Percentiles rank a stretch among this genome's conserved stretches.
Conservation (phyloP, 345 rosid genomes). For the Jatropha curcas region DNA sequence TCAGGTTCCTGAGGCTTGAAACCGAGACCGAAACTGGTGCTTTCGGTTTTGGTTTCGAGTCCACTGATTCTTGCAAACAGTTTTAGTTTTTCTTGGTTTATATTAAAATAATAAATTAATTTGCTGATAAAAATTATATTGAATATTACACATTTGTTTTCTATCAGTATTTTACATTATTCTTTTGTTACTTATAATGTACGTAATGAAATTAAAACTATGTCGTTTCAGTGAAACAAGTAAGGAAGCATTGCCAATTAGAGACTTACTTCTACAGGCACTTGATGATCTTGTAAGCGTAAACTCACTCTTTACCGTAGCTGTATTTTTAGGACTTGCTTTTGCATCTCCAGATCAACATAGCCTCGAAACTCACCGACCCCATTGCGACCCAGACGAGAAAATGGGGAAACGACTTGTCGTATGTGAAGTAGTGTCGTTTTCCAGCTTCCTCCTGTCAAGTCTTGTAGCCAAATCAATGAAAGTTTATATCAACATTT, state of each 20-base stretch:
- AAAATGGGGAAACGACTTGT: not conserved
- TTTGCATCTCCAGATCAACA: not conserved
- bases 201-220: no score
- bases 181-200: no score
- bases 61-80: no score
- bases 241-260: not conserved
- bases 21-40: no score
- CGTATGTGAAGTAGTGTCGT: slow-evolving; percentile 34
- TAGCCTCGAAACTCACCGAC: slow-evolving; percentile 22
- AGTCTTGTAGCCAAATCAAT: slow-evolving; percentile 43
- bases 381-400: slow-evolving; percentile 15
- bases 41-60: no score
- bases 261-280: not conserved
- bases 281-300: not conserved
- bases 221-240: not conserved
- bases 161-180: no score
- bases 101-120: no score
- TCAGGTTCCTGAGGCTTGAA: no score
- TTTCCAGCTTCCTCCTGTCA: slow-evolving; percentile 36
- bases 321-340: slow-evolving; percentile 30
- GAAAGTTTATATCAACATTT: slow-evolving; percentile 26
- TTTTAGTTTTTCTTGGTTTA: no score
- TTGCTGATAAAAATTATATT: no score
- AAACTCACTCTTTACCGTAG: not conserved
- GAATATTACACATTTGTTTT: no score